Percentiles rank a stretch among this genome's conserved stretches.
Conservation (phyloP, 2,329 filamentous ascomycete genomes). For the Emergomyces orientalis region DNA sequence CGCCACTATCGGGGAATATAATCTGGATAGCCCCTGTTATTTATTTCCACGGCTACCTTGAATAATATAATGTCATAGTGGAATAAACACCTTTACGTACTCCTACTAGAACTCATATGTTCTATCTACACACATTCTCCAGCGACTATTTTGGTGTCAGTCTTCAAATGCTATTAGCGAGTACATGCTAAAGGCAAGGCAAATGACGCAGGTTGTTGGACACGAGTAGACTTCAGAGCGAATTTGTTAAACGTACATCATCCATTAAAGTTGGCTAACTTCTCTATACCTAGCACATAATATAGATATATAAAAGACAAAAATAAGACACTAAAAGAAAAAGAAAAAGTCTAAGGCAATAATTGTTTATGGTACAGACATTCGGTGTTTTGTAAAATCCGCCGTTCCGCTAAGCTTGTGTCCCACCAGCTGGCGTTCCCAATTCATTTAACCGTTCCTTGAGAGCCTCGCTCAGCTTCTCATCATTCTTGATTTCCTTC, state of each 20-base stretch:
- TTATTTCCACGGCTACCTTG: neutral
- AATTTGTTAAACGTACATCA: neutral
- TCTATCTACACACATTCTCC: neutral
- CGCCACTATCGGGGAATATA: neutral
- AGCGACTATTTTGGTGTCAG: neutral
- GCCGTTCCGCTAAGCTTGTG: conserved; percentile 1
- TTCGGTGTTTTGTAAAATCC: neutral
- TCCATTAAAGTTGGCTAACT: neutral
- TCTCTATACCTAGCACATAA: neutral
- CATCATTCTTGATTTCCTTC: conserved; percentile 22
- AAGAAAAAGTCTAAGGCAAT: neutral
- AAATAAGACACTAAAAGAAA: conserved; percentile 5
- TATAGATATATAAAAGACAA: neutral
- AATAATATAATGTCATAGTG: neutral
- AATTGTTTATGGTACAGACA: conserved; percentile 11
- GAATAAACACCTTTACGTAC: neutral
- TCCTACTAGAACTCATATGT: neutral
- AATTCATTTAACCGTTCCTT: conserved; percentile 34
- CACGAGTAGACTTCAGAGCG: neutral
- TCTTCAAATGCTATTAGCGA: neutral
- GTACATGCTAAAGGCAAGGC: too few relatives aligned
- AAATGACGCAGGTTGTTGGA: too few relatives aligned
- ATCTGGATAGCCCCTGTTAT: neutral
- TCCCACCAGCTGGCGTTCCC: conserved; percentile 45
- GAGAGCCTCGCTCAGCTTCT: conserved; percentile 20